Conservation (phyloP, 2,329 filamentous ascomycete genomes). For the Claviceps maximensis region DNA sequence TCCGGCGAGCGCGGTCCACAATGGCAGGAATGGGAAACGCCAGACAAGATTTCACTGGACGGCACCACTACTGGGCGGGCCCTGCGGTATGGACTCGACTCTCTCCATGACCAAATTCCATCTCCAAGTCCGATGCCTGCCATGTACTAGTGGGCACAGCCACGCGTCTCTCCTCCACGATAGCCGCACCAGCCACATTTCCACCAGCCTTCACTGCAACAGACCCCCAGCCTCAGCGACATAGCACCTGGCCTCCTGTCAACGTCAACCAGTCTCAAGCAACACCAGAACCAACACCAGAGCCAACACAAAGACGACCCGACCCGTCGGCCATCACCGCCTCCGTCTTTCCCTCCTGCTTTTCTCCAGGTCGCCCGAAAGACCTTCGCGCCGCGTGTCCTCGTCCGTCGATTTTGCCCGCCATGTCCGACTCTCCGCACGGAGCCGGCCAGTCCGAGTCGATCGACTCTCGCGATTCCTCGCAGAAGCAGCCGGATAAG, state of each 20-base stretch:
- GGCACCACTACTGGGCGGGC: no score
- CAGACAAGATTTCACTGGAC: no score
- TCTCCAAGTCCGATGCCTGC: no score
- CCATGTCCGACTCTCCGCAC: slow-evolving; percentile 35
- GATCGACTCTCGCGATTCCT: slow-evolving; percentile 40
- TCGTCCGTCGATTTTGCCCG: slow-evolving; percentile 12
- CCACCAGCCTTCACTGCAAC: neutral
- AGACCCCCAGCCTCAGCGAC: neutral
- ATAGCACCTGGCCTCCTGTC: neutral
- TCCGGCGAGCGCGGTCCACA: no score
- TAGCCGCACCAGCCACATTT: neutral
- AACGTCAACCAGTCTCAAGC: neutral
- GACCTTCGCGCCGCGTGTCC: neutral
- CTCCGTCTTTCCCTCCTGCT: neutral
- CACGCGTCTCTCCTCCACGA: neutral
- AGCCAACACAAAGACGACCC: neutral
- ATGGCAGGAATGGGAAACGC: no score
- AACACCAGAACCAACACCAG: neutral
- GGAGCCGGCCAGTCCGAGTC: slow-evolving; percentile 36
- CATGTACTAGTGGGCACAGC: neutral
- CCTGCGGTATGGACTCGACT: no score
- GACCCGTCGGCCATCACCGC: neutral
- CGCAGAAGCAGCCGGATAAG: slow-evolving; percentile 50
- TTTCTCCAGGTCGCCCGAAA: neutral
- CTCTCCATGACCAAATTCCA: no score